A percentile compares a stretch with the other conserved stretches of the same genome.
Evolutionary conservation across 371 early-diverging fungal species (phyloP).

Genomic region (Actinomucor elegans): DNA sequence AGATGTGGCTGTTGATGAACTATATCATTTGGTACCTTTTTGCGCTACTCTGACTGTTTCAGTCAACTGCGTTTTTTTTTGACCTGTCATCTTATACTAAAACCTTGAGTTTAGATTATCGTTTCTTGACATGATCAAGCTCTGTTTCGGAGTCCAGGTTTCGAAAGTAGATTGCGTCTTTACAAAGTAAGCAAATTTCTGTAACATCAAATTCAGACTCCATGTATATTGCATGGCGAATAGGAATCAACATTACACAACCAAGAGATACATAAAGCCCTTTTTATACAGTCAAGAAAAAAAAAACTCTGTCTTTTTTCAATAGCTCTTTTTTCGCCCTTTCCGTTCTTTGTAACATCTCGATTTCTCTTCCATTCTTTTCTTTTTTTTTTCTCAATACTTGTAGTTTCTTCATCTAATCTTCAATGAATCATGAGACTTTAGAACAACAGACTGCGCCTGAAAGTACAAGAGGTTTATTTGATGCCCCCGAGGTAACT

Average conservation of each 20-base stretch:
- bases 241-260: neutral
- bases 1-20: neutral
- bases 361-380: constrained; percentile 1
- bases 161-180: neutral
- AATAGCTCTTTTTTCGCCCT: constrained; percentile 13
- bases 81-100: neutral
- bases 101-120: too few species aligned
- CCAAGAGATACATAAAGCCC: neutral
- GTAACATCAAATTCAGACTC: constrained; percentile 4
- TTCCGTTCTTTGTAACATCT: constrained; percentile 7
- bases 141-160: neutral
- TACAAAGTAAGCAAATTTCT: too few species aligned
- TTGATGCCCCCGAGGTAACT: constrained; percentile 39
- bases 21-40: neutral
- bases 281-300: too few species aligned
- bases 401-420: neutral
- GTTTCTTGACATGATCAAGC: too few species aligned
- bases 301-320: too few species aligned
- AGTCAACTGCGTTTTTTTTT: neutral
- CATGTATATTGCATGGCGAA: constrained; percentile 3
- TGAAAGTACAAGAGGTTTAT: constrained; percentile 49
- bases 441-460: constrained; percentile 50
- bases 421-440: constrained; percentile 37
- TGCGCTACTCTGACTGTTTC: neutral
- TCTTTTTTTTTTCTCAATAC: constrained; percentile 1